phyloP scores from a whole-genome alignment of 805 yeast genomes.

The Vanderwaltozyma polyspora region DNA sequence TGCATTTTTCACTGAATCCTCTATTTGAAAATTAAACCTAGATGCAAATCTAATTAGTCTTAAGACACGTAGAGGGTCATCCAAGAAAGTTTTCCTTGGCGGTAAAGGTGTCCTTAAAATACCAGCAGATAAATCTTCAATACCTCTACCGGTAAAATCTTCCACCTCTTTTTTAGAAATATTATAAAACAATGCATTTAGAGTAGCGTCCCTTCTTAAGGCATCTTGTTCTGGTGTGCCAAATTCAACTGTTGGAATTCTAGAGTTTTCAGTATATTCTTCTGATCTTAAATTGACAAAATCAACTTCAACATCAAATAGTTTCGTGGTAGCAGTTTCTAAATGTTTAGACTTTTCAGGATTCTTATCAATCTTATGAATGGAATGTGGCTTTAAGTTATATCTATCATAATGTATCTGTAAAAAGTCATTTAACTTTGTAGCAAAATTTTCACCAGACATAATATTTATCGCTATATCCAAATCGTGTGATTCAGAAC shows the following conservation, averaged over 20 bases:
- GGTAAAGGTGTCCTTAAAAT: slow-evolving; percentile 78
- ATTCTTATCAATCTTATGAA: slow-evolving; percentile 79
- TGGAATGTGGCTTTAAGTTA: slow-evolving; percentile 29
- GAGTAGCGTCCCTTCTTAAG: slow-evolving; percentile 84
- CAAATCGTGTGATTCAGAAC: slow-evolving; percentile 69
- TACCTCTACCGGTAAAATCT: slow-evolving; percentile 72
- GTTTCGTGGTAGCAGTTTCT: slow-evolving; percentile 88
- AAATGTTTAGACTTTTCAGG: slow-evolving; percentile 94
- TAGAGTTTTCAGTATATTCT: slow-evolving; percentile 66
- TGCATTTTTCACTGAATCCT: slow-evolving; percentile 43
- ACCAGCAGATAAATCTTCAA: slow-evolving; percentile 59
- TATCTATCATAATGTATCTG: slow-evolving; percentile 24
- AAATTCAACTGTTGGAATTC: slow-evolving; percentile 73
- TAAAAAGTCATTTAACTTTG: slow-evolving; percentile 43
- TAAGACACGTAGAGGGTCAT: slow-evolving; percentile 86
- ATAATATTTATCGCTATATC: slow-evolving; percentile 82
- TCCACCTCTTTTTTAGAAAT: slow-evolving; percentile 58
- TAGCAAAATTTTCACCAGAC: slow-evolving; percentile 82
- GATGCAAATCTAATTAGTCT: slow-evolving; percentile 80
- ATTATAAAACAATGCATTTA: slow-evolving; percentile 86
- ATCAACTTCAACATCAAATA: slow-evolving; percentile 79
- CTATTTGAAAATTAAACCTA: slow-evolving; percentile 60
- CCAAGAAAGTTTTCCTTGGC: slow-evolving; percentile 76
- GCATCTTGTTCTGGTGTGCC: slow-evolving; percentile 95
- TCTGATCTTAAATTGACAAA: slow-evolving; percentile 88